Evolutionary conservation across 768 basidiomycete species (phyloP), one percentile per base, ranked within the genome.

Genomic region (Chalciporus piperatus): DNA sequence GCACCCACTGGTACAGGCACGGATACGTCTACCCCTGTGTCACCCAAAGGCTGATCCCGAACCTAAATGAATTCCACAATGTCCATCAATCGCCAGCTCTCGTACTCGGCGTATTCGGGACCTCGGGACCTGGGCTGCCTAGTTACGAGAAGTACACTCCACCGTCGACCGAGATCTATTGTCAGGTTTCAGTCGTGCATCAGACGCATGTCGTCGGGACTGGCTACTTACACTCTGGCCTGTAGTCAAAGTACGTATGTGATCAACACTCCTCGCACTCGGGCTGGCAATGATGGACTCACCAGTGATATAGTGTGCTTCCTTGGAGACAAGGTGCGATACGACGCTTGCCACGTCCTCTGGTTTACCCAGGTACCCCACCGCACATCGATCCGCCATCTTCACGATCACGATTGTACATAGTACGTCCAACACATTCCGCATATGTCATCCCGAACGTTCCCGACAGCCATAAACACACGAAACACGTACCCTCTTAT

Each of bases 321-420:
- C 66, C 54, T 62, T 65, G 16, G 69, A 65, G 19, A 60, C 65
- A 12, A 73, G 54, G 44, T 60, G 71, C 13, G 67, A 67, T 19
- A 70, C 64, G 4, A 65, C 27, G n/a, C 57, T 60, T 7, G 59
- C 63, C 13, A 69, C 58, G 19, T 66, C 60, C 19, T 59, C 55
- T 2, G 58, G 27, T 17, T 49, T 55, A 16, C 55, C 56, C 10
- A 54, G 40, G 42, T 56, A 52, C 19, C 60, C 44, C 12, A 54
- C 39, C 22, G 49, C 45, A 30, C 39, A 33, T 10, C 35, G 44
- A 1, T 51, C 35, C n/a, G 41, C 48, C 30, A 48, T 35, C 45
- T 48, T 41, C 23, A 33, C 45, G 22, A 23, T 10, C 25, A 9
- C 22, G 11, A 22, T 4, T 2, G 4, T 22, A 22, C 22, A 22